These are phyloP conservation scores for Kurtzmaniella quercitrusa DNA, from an alignment of 1,139 yeast species.

Conservation along the genomic window DNA sequence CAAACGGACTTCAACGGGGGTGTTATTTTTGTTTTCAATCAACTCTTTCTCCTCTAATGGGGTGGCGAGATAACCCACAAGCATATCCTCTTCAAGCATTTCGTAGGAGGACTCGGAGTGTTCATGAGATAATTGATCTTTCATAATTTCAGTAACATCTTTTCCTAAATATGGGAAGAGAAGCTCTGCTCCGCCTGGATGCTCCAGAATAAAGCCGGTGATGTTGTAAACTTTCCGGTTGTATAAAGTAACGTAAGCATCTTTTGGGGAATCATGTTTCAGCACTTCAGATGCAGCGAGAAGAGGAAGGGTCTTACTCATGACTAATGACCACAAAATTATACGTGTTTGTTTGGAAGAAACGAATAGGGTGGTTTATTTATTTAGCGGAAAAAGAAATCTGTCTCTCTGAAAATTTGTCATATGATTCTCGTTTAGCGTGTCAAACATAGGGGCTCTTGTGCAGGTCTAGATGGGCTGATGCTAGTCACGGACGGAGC, in stretches of 20 bases:
- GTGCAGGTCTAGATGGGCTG: neutral
- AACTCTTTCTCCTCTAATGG: slow-evolving; percentile 40
- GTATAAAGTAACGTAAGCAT: slow-evolving; percentile 78
- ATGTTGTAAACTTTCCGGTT: slow-evolving; percentile 78
- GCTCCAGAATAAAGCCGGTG: slow-evolving; percentile 71
- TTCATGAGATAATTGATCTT: slow-evolving; percentile 63
- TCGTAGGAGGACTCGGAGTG: slow-evolving; percentile 89
- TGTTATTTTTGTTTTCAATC: slow-evolving; percentile 35
- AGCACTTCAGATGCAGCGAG: slow-evolving; percentile 37
- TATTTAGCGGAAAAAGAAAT: neutral
- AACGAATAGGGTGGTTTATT: neutral
- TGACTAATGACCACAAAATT: slow-evolving; percentile 4
- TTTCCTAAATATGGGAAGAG: slow-evolving; percentile 76
- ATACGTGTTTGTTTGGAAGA: neutral
- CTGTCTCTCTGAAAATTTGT: neutral
- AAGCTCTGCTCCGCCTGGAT: slow-evolving; percentile 83
- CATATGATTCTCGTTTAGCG: neutral
- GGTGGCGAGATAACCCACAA: slow-evolving; percentile 45
- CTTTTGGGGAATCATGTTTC: slow-evolving; percentile 45
- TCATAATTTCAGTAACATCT: slow-evolving; percentile 76
- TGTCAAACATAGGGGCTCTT: neutral
- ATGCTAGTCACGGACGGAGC: neutral
- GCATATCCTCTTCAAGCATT: slow-evolving; percentile 71
- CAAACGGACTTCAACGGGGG: slow-evolving; percentile 41
- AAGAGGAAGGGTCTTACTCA: slow-evolving; percentile 31